Evolutionary conservation across 1,284 basidiomycete species (phyloP), one percentile per base, ranked within the genome.

Genomic region (Heterobasidion irregulare): DNA sequence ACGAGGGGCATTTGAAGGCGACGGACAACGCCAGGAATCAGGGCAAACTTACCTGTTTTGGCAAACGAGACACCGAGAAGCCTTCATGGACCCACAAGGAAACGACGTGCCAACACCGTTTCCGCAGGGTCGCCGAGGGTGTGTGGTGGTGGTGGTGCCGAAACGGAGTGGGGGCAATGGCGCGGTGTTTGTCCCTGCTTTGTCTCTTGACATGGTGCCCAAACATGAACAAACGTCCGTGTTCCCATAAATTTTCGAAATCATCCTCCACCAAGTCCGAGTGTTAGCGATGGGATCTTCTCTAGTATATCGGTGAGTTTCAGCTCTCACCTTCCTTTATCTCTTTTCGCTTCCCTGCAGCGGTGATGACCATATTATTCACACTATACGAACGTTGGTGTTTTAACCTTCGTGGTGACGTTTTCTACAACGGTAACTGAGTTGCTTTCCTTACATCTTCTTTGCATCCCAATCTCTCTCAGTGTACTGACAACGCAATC

Each of bases 381-480:
- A 77, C 74, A 78, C 74, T 75, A 68, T 70, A 73, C 65, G 78
- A 79, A 71, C 64, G 60, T 62, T 63, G 62, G 57, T 47, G 68
- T 65, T 65, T 58, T 58, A 64, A 65, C 64, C 58, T 60, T 64
- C 56, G 74, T 66, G 68, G 62, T 57, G 64, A 64, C 57, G 34
- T 68, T 68, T 66, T 71, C 75, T 79, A 78, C 78, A 78, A 78
- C 78, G 77, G 76, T 79, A 79, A 71, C 83, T 86, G 84, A 87
- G 71, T 75, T 60, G 33, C 50, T 10, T 10, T 58, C 8, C 15
- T 35, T 41, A 50, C 45, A 15, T n/a, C 18, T 15, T 34, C 19
- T 19, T 15, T 53, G 26, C 16, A 15, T 47, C 50, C 41, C 18
- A n/a, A 38, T 49, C 26, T 26, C 26, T 26, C 4, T 26, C 26